Evolutionary conservation across 257 asterid species (phyloP), one percentile per base, ranked within the genome.

Genomic region (Linderniella brevidens): DNA sequence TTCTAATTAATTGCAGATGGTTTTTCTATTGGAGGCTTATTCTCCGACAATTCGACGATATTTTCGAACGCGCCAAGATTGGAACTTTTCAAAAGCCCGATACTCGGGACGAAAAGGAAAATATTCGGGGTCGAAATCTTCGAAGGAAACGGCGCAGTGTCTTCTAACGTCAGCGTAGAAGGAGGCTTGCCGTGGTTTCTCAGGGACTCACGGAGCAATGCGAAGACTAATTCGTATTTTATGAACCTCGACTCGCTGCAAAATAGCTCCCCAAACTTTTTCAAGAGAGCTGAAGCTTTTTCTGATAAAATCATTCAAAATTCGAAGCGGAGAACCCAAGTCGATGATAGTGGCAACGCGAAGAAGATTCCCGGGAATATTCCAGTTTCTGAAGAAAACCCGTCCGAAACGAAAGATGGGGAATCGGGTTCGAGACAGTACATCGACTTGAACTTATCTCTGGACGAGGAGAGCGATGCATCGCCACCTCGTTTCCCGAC

Each of bases 211-310:
- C 64, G 54, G 60, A 52, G 49, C 37, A 61, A 67, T 19, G 64
- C 13, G 67, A 44, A 36, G 35, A 70, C 43, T 47, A 54, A 61
- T 41, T 64, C 72, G 18, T 65, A 69, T 59, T 73, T 75, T 46
- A 71, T 80, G 86, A 80, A 80, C 71, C 70, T 80, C 13, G 80
- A 80, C 49, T 75, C 83, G 11, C 60, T 84, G 75, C 83, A 77
- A 63, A 58, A 64, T 50, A 47, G 53, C 37, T 72, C 86, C 48
- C 70, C 58, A 48, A 66, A 55, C 16, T 84, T 73, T 49, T 80
- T 84, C 55, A 60, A 49, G 53, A 72, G 54, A 55, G 57, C 58
- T 35, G 76, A 61, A 57, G 38, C n/a, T n/a, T n/a, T 9, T 1
- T 29, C 69, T 5, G 46, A 64, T 43, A 58, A 46, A 5, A 29